A percentile compares a stretch with the other conserved stretches of the same genome.
phyloP scores from a whole-genome alignment of 768 basidiomycete species.

The Asterophora parasitica region DNA sequence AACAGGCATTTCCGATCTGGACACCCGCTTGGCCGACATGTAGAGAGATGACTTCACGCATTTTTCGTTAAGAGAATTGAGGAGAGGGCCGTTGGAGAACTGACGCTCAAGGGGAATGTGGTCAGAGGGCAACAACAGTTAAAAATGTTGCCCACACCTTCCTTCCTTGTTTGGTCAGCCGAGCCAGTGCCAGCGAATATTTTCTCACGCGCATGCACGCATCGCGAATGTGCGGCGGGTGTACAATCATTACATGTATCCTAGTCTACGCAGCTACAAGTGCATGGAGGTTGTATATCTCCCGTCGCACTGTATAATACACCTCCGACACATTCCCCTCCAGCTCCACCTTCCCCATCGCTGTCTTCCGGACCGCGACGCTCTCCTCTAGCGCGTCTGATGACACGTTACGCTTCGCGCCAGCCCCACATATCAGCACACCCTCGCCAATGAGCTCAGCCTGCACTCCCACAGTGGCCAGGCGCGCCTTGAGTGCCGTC shows the following conservation, averaged over 20 bases:
- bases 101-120: slow-evolving; percentile 18
- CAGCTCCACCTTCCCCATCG: slow-evolving; percentile 78
- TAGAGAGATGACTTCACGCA: slow-evolving; percentile 97
- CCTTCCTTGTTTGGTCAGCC: slow-evolving; percentile 22
- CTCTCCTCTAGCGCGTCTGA: slow-evolving; percentile 52
- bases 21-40: slow-evolving; percentile 99
- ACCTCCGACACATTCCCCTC: slow-evolving; percentile 87
- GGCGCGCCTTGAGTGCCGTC: slow-evolving; percentile 78
- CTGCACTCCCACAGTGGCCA: slow-evolving; percentile 71
- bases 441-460: slow-evolving; percentile 98
- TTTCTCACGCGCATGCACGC: no score
- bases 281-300: slow-evolving; percentile 89
- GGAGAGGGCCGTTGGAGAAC: slow-evolving; percentile 16
- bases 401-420: slow-evolving; percentile 37
- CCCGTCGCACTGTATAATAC: slow-evolving; percentile 84
- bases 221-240: no score
- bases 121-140: slow-evolving; percentile 29
- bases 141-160: slow-evolving; percentile 21
- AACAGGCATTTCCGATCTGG: slow-evolving; percentile 98
- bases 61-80: slow-evolving; percentile 32
- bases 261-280: slow-evolving; percentile 56
- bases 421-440: slow-evolving; percentile 81
- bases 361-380: slow-evolving; percentile 87
- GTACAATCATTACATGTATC: background rate
- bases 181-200: background rate